phyloP scores from a whole-genome alignment of 1,284 basidiomycete species.

The Ceratobasidium sp. region DNA sequence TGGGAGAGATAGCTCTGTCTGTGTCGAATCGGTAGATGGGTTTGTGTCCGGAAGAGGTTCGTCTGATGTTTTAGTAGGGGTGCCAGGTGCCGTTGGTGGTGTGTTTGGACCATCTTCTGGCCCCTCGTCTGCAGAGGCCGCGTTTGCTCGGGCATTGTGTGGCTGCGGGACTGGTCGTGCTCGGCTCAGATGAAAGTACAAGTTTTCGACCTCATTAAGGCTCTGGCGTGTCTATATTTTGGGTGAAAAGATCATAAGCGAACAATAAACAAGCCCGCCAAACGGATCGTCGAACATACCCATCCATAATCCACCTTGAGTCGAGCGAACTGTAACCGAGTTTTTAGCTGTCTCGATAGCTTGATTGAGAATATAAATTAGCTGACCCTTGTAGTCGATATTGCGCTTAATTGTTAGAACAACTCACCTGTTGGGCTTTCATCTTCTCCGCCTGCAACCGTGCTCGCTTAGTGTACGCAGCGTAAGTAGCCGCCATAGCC shows the following conservation, averaged over 20 bases:
- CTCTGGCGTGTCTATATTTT: constrained; percentile 61
- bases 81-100: constrained; percentile 9
- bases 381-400: constrained; percentile 1
- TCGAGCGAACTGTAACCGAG: constrained; percentile 80
- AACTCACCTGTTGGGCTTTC: constrained; percentile 72
- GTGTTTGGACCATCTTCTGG: constrained; percentile 6
- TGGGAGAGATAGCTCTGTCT: constrained; percentile 1
- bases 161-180: constrained; percentile 33
- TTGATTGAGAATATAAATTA: constrained; percentile 53
- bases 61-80: constrained; percentile 15
- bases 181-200: constrained; percentile 78
- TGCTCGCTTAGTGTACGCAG: constrained; percentile 39
- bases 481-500: constrained; percentile 43
- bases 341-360: constrained; percentile 79
- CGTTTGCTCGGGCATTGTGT: background rate
- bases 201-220: constrained; percentile 81
- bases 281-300: constrained; percentile 62
- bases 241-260: constrained; percentile 47
- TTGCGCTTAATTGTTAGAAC: constrained; percentile 23
- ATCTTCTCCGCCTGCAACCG: constrained; percentile 62
- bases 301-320: constrained; percentile 85
- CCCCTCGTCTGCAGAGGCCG: background rate
- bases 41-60: background rate
- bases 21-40: constrained; percentile 24
- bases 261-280: constrained; percentile 14